Evolutionary conservation across 257 asterid species (phyloP).

Genomic region (Misopates orontium): DNA sequence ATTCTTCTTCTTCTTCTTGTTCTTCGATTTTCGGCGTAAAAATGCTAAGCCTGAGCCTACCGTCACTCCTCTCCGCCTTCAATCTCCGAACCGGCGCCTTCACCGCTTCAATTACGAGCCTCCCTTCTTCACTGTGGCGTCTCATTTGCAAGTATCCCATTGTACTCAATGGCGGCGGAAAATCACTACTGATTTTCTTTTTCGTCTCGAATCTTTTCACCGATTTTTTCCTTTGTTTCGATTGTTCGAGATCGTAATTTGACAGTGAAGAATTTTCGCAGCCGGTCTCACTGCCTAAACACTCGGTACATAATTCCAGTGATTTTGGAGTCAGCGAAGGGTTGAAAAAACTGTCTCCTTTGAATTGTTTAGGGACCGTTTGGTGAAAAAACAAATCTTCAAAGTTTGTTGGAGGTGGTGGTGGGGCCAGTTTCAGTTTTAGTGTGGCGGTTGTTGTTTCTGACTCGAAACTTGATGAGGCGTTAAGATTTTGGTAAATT

Average conservation of each 20-base stretch:
- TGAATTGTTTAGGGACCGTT: constrained; percentile 25
- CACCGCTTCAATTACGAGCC: constrained; percentile 67
- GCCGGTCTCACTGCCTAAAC: constrained; percentile 77
- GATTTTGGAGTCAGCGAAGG: constrained; percentile 43
- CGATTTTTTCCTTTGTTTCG: not conserved
- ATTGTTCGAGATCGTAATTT: not conserved
- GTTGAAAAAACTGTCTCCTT: constrained; percentile 30
- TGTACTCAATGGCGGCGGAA: too few species aligned
- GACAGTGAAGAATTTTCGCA: constrained; percentile 9
- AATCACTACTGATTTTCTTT: too few species aligned
- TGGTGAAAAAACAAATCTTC: constrained; percentile 47
- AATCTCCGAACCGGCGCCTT: constrained; percentile 49
- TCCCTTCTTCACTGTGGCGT: constrained; percentile 51
- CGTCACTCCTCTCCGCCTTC: constrained; percentile 68
- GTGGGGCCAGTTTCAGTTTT: constrained; percentile 41
- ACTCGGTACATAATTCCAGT: constrained; percentile 73
- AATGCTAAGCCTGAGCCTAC: constrained; percentile 54
- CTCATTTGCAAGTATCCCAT: constrained; percentile 57
- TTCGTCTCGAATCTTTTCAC: not conserved
- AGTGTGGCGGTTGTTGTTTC: constrained; percentile 49
- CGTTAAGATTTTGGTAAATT: constrained; percentile 41
- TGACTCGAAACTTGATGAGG: constrained; percentile 51
- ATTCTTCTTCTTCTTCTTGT: constrained; percentile 32
- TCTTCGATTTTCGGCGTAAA: too few species aligned
- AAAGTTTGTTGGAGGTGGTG: constrained; percentile 25